A percentile compares a stretch with the other conserved stretches of the same genome.
phyloP scores from a whole-genome alignment of 192 early-diverging fungal genomes.

The Jimgerdemannia flammicorona region DNA sequence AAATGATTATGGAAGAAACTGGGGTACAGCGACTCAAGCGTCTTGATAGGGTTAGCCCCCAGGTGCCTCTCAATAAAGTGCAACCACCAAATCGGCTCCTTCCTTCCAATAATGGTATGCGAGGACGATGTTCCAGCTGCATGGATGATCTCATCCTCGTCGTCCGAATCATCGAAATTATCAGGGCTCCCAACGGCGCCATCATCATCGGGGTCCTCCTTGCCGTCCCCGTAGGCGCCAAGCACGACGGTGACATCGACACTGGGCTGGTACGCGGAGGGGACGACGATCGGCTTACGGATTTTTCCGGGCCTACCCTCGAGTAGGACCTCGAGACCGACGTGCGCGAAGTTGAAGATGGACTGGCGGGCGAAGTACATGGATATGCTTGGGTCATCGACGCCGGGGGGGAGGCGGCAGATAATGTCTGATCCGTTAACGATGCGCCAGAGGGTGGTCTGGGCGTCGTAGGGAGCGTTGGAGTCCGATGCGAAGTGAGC shows the following conservation, averaged over 20 bases:
- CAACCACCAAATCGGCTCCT: slow-evolving; percentile 6
- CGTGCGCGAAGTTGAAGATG: slow-evolving; percentile 32
- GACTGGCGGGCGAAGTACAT: slow-evolving; percentile 9
- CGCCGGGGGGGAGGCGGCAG: slow-evolving; percentile 34
- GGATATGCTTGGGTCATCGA: slow-evolving; percentile 19
- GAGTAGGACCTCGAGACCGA: slow-evolving; percentile 23
- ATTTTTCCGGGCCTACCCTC: slow-evolving; percentile 4
- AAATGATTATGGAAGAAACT: slow-evolving; percentile 27
- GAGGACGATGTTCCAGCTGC: neutral
- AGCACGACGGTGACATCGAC: slow-evolving; percentile 15
- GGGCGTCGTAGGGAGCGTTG: slow-evolving; percentile 13
- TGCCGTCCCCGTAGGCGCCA: slow-evolving; percentile 12
- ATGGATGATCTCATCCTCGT: slow-evolving; percentile 3
- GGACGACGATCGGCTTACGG: neutral
- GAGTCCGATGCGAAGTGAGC: slow-evolving; percentile 29
- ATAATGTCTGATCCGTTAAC: slow-evolving; percentile 42
- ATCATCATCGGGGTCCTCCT: slow-evolving; percentile 1
- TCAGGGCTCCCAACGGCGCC: neutral
- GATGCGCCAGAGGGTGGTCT: slow-evolving; percentile 38
- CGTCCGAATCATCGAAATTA: slow-evolving; percentile 6
- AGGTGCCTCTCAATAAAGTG: slow-evolving; percentile 2
- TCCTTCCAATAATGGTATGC: neutral
- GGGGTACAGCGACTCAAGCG: slow-evolving; percentile 18
- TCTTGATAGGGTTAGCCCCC: slow-evolving; percentile 15
- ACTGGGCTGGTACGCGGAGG: slow-evolving; percentile 19